phyloP scores from a whole-genome alignment of 129 eudicot genomes.

The Flaveria bidentis region DNA sequence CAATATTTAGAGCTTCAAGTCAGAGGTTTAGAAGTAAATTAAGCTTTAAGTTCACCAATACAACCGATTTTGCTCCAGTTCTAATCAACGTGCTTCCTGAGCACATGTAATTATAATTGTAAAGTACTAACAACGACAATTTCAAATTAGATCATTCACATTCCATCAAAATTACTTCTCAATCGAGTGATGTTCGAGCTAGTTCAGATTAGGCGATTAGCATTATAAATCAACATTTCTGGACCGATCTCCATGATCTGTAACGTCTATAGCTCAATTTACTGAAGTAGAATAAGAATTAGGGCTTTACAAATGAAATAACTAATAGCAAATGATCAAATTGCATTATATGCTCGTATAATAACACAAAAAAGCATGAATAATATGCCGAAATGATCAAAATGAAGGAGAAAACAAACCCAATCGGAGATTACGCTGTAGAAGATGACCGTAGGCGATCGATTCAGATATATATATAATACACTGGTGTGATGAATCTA shows the following conservation, averaged over 20 bases:
- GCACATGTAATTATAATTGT: neutral
- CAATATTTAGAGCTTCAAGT: neutral
- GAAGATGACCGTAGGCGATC: conserved; percentile 13
- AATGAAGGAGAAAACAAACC: conserved; percentile 26
- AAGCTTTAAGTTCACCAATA: neutral
- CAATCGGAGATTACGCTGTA: conserved; percentile 35
- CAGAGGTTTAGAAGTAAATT: neutral
- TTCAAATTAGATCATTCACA: neutral
- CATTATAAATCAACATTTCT: conserved; percentile 23
- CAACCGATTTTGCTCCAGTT: conserved; percentile 1
- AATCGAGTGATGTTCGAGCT: conserved; percentile 9
- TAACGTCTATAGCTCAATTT: conserved; percentile 5
- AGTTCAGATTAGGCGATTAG: conserved; percentile 5
- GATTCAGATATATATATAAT: conserved; percentile 18
- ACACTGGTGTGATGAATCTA: conserved; percentile 16
- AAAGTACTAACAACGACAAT: neutral
- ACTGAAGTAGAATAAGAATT: conserved; percentile 26
- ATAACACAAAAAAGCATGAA: conserved; percentile 22
- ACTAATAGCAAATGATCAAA: neutral
- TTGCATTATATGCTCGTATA: neutral
- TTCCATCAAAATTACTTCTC: conserved; percentile 12
- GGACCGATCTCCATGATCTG: conserved; percentile 27
- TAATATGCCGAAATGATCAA: conserved; percentile 2
- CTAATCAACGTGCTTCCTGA: conserved; percentile 5
- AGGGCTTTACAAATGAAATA: conserved; percentile 24